Evolutionary conservation across 257 asterid genomes (phyloP).

Genomic region (Anisodus acutangulus): DNA sequence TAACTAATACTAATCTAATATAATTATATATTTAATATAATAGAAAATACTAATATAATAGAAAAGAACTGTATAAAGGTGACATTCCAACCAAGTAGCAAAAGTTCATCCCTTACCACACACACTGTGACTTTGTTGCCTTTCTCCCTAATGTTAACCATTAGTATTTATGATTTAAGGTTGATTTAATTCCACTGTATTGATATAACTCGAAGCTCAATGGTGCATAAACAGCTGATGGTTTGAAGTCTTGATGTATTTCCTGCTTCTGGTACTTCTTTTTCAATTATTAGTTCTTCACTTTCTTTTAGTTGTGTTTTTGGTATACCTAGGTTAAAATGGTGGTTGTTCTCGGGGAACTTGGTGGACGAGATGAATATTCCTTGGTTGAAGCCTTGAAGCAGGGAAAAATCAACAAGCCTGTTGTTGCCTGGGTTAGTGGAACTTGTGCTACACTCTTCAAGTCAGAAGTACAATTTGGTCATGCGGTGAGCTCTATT

Average conservation of each 20-base stretch:
- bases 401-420: conserved; percentile 91
- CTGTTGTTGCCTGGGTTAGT: conserved; percentile 99
- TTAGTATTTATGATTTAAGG: not conserved
- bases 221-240: not conserved
- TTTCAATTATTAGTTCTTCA: not conserved
- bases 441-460: conserved; percentile 97
- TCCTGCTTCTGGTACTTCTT: not conserved
- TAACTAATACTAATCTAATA: no score
- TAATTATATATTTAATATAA: no score
- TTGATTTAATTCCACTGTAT: not conserved
- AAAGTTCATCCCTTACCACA: not conserved
- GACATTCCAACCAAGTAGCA: conserved; percentile 10
- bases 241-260: conserved; percentile 23
- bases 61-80: not conserved
- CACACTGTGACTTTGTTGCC: not conserved
- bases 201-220: conserved; percentile 1
- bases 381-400: conserved; percentile 96
- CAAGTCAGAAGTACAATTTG: conserved; percentile 99
- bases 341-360: conserved; percentile 98
- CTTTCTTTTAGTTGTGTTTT: conserved; percentile 5
- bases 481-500: conserved; percentile 87
- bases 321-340: conserved; percentile 67
- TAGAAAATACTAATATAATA: no score
- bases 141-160: conserved; percentile 19
- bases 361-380: conserved; percentile 99